phyloP scores from a whole-genome alignment of 192 early-diverging fungal species.

The Dispira simplex region DNA sequence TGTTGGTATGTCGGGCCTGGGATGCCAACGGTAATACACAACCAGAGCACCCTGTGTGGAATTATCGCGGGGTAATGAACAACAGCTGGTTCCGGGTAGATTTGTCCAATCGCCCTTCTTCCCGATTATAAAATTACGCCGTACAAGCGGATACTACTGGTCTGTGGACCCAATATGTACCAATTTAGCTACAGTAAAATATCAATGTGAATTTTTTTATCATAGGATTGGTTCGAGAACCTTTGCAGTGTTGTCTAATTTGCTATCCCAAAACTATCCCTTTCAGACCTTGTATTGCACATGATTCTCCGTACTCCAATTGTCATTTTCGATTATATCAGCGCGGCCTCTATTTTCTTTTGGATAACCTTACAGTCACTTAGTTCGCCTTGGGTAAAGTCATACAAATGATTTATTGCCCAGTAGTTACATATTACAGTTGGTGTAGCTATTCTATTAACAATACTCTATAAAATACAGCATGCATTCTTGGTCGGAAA shows the following conservation, averaged over 20 bases:
- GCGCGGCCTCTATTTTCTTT: too few species aligned
- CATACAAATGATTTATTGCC: too few species aligned
- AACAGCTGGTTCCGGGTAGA: slow-evolving; percentile 34
- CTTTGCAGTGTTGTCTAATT: background rate
- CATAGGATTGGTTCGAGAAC: background rate
- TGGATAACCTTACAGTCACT: too few species aligned
- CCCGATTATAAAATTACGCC: background rate
- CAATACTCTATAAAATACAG: too few species aligned
- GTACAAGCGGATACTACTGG: background rate
- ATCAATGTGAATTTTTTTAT: background rate
- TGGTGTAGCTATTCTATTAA: too few species aligned
- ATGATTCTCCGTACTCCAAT: too few species aligned
- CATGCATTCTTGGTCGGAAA: too few species aligned
- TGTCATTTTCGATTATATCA: too few species aligned
- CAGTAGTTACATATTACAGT: too few species aligned
- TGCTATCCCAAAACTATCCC: background rate
- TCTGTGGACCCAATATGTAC: background rate
- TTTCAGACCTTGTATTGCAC: too few species aligned
- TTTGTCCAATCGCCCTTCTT: background rate
- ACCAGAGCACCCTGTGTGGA: slow-evolving; percentile 60
- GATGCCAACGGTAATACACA: slow-evolving; percentile 80
- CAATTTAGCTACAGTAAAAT: background rate
- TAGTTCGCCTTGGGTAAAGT: too few species aligned
- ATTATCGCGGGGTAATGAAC: slow-evolving; percentile 69
- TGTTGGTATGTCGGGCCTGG: slow-evolving; percentile 70